Evolutionary conservation across 257 asterid genomes (phyloP).

Genomic region (Cynanchum wilfordii): DNA sequence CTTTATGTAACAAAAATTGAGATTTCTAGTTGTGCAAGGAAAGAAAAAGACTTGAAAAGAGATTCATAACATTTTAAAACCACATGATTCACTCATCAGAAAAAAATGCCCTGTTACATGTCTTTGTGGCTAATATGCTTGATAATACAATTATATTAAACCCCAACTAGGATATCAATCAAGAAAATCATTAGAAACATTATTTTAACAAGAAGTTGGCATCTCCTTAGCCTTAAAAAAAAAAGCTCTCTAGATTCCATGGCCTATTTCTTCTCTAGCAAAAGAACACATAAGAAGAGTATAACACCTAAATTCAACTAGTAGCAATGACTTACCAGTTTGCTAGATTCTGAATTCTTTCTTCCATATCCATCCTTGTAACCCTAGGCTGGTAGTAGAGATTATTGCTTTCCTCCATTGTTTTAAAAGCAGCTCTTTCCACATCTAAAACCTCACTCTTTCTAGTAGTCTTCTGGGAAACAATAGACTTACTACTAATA

Average conservation of each 20-base stretch:
- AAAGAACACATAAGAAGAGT: background rate
- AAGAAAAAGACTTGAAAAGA: background rate
- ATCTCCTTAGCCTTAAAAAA: no score
- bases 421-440: slow-evolving; percentile 78
- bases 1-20: background rate
- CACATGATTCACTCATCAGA: background rate
- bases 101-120: background rate
- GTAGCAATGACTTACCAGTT: slow-evolving; percentile 51
- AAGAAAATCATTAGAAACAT: no score
- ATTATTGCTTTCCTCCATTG: slow-evolving; percentile 39
- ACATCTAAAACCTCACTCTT: slow-evolving; percentile 15
- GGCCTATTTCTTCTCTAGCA: background rate
- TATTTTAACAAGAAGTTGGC: no score
- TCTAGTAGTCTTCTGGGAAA: background rate
- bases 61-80: background rate
- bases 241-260: background rate
- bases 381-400: slow-evolving; percentile 50
- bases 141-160: background rate
- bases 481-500: slow-evolving; percentile 8
- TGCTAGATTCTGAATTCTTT: slow-evolving; percentile 86
- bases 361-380: slow-evolving; percentile 80
- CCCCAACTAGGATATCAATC: background rate
- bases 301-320: background rate
- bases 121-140: background rate
- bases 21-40: background rate